Conservation (phyloP, 2,329 filamentous ascomycete genomes). For the Neonectria faginata region DNA sequence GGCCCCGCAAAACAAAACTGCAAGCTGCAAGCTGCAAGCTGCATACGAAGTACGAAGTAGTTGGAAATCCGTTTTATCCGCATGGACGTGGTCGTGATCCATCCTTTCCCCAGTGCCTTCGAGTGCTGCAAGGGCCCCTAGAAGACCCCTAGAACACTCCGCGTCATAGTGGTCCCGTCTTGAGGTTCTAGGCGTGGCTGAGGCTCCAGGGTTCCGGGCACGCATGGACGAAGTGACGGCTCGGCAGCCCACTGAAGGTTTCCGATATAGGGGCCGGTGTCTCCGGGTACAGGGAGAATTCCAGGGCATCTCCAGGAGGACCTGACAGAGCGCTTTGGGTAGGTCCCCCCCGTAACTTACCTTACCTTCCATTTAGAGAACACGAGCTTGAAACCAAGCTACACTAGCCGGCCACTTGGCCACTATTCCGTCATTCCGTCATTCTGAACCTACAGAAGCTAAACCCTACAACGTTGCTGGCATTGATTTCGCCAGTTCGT, state of each 20-base stretch:
- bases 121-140: slow-evolving; percentile 3
- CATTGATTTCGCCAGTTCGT: background rate
- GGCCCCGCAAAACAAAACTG: background rate
- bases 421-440: background rate
- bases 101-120: background rate
- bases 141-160: slow-evolving; percentile 3
- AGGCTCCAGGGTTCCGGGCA: background rate
- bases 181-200: slow-evolving; percentile 10
- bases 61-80: no score
- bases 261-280: slow-evolving; percentile 6
- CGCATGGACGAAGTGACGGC: background rate
- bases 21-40: background rate
- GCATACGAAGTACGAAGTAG: no score
- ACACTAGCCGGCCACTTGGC: background rate
- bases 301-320: slow-evolving; percentile 11
- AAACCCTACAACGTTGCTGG: slow-evolving; percentile 5
- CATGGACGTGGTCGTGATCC: no score
- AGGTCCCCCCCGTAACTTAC: no score
- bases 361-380: background rate
- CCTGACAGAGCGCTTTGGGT: background rate
- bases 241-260: background rate
- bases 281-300: slow-evolving; percentile 13
- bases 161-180: slow-evolving; percentile 27
- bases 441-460: slow-evolving; percentile 3
- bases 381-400: slow-evolving; percentile 25